phyloP scores from a whole-genome alignment of 2,329 filamentous ascomycete genomes.

The Lizonia empirigonia region DNA sequence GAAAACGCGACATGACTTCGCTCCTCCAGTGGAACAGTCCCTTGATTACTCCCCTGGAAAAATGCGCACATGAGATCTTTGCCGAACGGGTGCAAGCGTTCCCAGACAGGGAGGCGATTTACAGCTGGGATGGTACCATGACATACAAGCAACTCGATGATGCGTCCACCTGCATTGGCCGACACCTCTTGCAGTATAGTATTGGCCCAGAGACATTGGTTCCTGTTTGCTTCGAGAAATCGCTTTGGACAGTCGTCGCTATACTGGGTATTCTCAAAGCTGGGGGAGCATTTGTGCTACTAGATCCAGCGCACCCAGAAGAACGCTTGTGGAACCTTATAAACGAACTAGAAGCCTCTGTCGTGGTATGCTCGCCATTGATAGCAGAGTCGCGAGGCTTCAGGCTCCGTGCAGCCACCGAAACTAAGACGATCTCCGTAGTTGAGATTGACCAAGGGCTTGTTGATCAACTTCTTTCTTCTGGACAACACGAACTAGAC shows the following conservation, averaged over 20 bases:
- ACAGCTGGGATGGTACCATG: constrained; percentile 17
- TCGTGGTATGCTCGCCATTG: not conserved
- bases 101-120: constrained; percentile 19
- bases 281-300: not conserved
- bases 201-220: constrained; percentile 6
- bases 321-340: not conserved
- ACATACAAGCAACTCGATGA: constrained; percentile 25
- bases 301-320: not conserved
- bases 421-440: no score
- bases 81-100: not conserved
- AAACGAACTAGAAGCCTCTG: not conserved
- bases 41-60: not conserved
- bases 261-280: not conserved
- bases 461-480: not conserved
- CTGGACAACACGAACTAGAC: constrained; percentile 28
- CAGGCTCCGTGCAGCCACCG: no score
- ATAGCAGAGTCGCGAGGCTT: no score
- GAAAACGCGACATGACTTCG: not conserved
- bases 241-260: not conserved
- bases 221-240: constrained; percentile 14
- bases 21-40: not conserved
- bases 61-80: constrained; percentile 17
- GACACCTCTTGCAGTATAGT: constrained; percentile 4
- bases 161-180: constrained; percentile 12
- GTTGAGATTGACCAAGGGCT: not conserved